These are phyloP conservation scores for Neurospora tetrasperma DNA, from an alignment of 495 filamentous ascomycete genomes.

Conservation along the genomic window DNA sequence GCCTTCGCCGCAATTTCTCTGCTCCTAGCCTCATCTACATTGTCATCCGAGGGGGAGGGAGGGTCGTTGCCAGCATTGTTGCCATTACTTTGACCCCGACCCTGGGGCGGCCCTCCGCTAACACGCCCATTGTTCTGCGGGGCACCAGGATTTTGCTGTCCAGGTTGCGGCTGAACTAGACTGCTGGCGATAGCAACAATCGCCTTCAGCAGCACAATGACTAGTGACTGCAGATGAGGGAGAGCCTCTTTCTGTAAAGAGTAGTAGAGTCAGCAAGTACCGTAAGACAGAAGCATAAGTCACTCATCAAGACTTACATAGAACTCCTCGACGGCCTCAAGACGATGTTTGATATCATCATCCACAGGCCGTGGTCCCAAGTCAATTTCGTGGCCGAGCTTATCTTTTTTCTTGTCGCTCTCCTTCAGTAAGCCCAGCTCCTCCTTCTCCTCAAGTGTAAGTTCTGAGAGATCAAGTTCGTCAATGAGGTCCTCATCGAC, in stretches of 20 bases:
- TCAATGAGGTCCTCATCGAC: slow-evolving; percentile 39
- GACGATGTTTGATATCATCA: slow-evolving; percentile 47
- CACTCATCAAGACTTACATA: slow-evolving; percentile 53
- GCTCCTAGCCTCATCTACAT: slow-evolving; percentile 67
- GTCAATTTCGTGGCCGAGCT: slow-evolving; percentile 25
- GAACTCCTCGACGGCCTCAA: slow-evolving; percentile 68
- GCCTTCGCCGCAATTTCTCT: slow-evolving; percentile 87
- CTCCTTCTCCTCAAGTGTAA: slow-evolving; percentile 39
- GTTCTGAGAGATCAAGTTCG: slow-evolving; percentile 38
- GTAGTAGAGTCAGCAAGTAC: not conserved
- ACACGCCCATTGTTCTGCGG: slow-evolving; percentile 22
- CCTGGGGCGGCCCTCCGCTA: slow-evolving; percentile 24
- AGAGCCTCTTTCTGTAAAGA: slow-evolving; percentile 55
- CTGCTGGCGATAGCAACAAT: slow-evolving; percentile 72
- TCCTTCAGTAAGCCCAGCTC: slow-evolving; percentile 26
- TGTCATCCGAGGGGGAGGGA: slow-evolving; percentile 44
- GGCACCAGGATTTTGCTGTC: slow-evolving; percentile 19
- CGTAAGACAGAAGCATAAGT: slow-evolving; percentile 10
- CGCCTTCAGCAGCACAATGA: slow-evolving; percentile 84
- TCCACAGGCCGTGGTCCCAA: slow-evolving; percentile 44
- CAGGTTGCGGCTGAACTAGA: slow-evolving; percentile 31
- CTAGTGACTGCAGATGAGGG: slow-evolving; percentile 82
- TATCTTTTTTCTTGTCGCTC: slow-evolving; percentile 19
- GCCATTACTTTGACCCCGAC: slow-evolving; percentile 22
- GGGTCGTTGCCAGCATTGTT: slow-evolving; percentile 26